Percentiles rank a stretch among this genome's conserved stretches.
These are phyloP conservation scores for Paramecium primaurelia DNA, from an alignment of 73 alveolate species.

Conservation along the genomic window DNA sequence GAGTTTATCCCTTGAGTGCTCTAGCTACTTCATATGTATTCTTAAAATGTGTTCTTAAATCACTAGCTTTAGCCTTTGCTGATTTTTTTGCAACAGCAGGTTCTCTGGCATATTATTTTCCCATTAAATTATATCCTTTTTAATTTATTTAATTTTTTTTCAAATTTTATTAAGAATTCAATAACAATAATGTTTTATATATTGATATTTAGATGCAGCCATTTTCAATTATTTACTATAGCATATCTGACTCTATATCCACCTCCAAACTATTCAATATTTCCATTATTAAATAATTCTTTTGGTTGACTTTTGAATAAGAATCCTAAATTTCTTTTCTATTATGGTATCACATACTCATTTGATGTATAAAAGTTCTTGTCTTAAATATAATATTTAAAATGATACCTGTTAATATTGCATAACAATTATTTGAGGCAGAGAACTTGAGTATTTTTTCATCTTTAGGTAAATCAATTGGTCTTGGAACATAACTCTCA, in stretches of 20 bases:
- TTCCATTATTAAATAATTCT: neutral
- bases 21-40: conserved; percentile 91
- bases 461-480: neutral
- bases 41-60: conserved; percentile 93
- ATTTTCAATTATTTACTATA: neutral
- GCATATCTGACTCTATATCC: conserved; percentile 36
- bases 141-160: neutral
- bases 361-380: neutral
- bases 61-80: conserved; percentile 86
- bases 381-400: neutral
- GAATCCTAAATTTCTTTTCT: neutral
- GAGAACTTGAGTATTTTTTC: neutral
- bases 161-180: neutral
- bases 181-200: neutral
- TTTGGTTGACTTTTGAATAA: neutral
- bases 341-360: neutral
- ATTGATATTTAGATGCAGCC: neutral
- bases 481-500: neutral
- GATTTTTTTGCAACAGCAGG: conserved; percentile 81
- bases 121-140: conserved; percentile 62
- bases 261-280: conserved; percentile 33
- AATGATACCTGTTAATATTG: neutral
- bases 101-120: conserved; percentile 74
- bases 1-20: conserved; percentile 91
- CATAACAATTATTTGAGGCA: conserved; percentile 23